Evolutionary conservation across 2,329 filamentous ascomycete species (phyloP), one percentile per base, ranked within the genome.

Genomic region (Fusarium tanahbumbuense): DNA sequence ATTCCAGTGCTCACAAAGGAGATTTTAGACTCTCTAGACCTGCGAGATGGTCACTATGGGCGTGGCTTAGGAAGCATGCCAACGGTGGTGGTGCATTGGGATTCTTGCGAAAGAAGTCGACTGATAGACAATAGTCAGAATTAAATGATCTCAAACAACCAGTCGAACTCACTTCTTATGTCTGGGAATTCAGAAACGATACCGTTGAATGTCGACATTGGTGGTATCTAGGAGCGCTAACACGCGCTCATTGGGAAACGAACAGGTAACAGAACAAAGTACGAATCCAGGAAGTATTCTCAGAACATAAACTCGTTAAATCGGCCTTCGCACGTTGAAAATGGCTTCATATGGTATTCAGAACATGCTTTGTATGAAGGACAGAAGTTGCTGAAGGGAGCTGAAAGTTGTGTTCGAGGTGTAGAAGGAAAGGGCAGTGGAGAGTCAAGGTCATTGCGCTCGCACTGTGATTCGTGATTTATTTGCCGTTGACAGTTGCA

Each of bases 11-110:
- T 44, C 78, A 88, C 86, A 97, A 97, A 0, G 93, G 92, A 28
- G 92, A 89, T 47, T 89, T 87, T 56, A 94, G 85, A 15, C 85
- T 88, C 73, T 97, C 93, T 3, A 98, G 85, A 0, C 95, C 94
- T 37, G 87, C 86, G 2, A 98, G 86, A 79, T 98, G 95, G 74
- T 98, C 94, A 69, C 92, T 97, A 77, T 98, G 95, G 4, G 97
- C 89, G 86, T 98, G 95, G 79, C 92, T 97, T 27, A 98, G 84
- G 76, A 98, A 97, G 78, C 92, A 96, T 18, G 92, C 94, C 58
- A 96, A 80, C 0, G 93, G 92, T 6, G 91, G 86, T 18, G 81
- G 85, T 18, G 80, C 80, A 8, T 83, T 82, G 6, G 83, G 81
- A 48, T 85, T 83, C 18, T 81, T 82, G 25, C 92, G 88, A 74